phyloP scores from a whole-genome alignment of 2,329 filamentous ascomycete genomes.

The Aureobasidium uvarum region DNA sequence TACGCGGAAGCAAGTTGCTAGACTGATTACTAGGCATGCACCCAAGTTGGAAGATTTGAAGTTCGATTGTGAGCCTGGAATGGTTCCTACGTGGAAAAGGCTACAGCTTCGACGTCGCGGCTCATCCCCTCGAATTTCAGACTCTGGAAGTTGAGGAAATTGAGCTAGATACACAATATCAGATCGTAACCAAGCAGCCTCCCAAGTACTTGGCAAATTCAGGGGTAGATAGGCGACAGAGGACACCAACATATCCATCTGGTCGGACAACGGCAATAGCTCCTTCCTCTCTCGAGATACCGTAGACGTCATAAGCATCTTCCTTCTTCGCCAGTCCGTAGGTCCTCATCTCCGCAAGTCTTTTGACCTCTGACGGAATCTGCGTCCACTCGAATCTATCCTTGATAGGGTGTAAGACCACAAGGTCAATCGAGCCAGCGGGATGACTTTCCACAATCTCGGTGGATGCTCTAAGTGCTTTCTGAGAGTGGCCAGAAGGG shows the following conservation, averaged over 20 bases:
- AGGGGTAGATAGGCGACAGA: background rate
- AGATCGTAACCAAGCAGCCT: background rate
- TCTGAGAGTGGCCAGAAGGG: conserved; percentile 22
- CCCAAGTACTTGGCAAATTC: background rate
- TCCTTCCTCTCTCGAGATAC: conserved; percentile 55
- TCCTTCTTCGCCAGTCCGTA: conserved; percentile 29
- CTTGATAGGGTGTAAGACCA: conserved; percentile 30
- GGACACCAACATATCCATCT: conserved; percentile 59
- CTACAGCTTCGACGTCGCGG: no score
- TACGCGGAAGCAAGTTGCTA: background rate
- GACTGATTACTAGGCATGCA: background rate
- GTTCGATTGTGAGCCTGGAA: background rate
- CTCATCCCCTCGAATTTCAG: background rate
- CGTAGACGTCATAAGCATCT: conserved; percentile 55
- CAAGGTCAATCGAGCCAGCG: conserved; percentile 28
- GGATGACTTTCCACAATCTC: conserved; percentile 29
- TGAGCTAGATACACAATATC: background rate
- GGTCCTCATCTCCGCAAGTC: conserved; percentile 31
- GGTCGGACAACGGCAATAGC: conserved; percentile 60
- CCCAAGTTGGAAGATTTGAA: background rate
- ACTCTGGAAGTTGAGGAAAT: background rate
- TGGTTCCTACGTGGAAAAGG: no score
- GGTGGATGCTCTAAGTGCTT: conserved; percentile 27
- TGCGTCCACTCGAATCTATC: conserved; percentile 31
- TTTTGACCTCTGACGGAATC: conserved; percentile 29